phyloP scores from a whole-genome alignment of 2,329 filamentous ascomycete genomes.

The Dothiorella sarmentorum region DNA sequence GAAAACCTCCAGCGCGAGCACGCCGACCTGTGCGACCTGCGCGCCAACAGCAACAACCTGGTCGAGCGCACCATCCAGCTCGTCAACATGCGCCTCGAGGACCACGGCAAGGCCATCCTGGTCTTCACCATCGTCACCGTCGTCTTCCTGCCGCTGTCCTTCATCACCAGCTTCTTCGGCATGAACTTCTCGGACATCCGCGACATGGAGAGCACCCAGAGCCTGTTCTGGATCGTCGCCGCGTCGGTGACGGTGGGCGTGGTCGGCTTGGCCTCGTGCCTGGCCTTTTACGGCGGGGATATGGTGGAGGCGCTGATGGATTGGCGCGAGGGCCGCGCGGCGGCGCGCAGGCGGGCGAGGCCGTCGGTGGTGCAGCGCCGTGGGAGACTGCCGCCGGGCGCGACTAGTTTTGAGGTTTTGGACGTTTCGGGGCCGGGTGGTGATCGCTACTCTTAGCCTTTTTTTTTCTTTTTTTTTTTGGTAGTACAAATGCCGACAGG shows the following conservation, averaged over 20 bases:
- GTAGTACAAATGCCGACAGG: too few species aligned
- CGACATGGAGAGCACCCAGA: conserved; percentile 38
- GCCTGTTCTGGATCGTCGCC: conserved; percentile 40
- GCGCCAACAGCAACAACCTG: conserved; percentile 42
- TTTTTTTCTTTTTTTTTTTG: too few species aligned
- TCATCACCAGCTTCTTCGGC: conserved; percentile 43
- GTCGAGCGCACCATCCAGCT: conserved; percentile 33
- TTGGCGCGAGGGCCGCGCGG: conserved; percentile 33
- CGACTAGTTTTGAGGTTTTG: conserved; percentile 28
- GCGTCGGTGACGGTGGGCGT: conserved; percentile 30
- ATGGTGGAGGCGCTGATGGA: conserved; percentile 36
- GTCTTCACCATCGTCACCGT: conserved; percentile 46
- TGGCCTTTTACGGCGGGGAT: conserved; percentile 41
- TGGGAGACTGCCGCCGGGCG: background rate
- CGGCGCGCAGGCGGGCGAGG: conserved; percentile 13
- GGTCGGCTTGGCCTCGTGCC: conserved; percentile 31
- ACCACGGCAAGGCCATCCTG: conserved; percentile 44
- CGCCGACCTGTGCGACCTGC: conserved; percentile 38
- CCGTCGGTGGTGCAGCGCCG: conserved; percentile 7
- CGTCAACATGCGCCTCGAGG: conserved; percentile 45
- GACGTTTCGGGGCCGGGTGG: conserved; percentile 22
- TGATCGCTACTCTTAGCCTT: background rate
- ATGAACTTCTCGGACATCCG: conserved; percentile 43
- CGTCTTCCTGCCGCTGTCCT: conserved; percentile 44
- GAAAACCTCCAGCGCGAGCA: conserved; percentile 43